Percentiles rank a stretch among this genome's conserved stretches.
Conservation (phyloP, 331 rosid genomes). For the Quercus tomentella region DNA sequence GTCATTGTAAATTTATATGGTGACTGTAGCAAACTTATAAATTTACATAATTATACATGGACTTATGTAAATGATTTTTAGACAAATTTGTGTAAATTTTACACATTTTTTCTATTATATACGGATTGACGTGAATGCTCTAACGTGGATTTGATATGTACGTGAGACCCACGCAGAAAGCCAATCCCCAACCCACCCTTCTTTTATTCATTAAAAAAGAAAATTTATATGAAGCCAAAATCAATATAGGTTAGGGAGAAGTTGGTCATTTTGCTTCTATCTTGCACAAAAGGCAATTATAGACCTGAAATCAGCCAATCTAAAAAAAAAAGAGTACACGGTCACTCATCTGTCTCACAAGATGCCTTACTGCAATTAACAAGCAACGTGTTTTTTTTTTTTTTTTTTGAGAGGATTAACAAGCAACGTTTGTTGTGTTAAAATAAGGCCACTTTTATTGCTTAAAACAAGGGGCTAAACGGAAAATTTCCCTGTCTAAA, state of each 20-base stretch:
- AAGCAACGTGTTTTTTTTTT: no score
- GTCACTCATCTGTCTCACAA: background rate
- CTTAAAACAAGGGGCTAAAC: background rate
- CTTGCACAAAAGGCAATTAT: no score
- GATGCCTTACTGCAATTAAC: background rate
- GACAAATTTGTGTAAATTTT: no score
- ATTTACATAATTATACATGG: no score
- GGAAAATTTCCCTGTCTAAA: no score
- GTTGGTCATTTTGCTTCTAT: no score
- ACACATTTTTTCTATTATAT: no score
- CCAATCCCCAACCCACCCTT: no score
- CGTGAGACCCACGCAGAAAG: rapidly evolving
- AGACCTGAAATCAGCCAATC: background rate
- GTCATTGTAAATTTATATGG: rapidly evolving
- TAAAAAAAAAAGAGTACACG: background rate
- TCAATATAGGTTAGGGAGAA: no score
- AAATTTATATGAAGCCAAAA: no score
- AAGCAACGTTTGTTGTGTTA: background rate
- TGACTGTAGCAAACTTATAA: rapidly evolving
- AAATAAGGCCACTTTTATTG: background rate
- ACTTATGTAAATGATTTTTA: rapidly evolving
- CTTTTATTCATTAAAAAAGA: no score
- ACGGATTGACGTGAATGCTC: rapidly evolving
- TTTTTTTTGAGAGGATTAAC: background rate
- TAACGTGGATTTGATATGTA: rapidly evolving